Evolutionary conservation across 306 rosid genomes (phyloP).

Genomic region (Cyclanthera cordifolia): DNA sequence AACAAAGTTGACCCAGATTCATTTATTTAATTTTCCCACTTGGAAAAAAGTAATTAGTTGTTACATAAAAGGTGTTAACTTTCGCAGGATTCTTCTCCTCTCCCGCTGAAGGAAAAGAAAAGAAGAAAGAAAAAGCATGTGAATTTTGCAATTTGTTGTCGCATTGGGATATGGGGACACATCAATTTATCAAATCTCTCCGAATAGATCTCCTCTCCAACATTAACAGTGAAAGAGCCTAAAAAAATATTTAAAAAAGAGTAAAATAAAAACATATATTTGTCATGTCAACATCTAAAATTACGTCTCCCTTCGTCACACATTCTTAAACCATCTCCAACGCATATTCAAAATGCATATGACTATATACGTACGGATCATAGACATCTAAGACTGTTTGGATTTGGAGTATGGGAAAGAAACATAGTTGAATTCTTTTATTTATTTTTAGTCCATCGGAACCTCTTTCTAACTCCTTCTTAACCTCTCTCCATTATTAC

Average conservation of each 20-base stretch:
- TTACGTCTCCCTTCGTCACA: not conserved
- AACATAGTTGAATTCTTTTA: no score
- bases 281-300: not conserved
- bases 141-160: not conserved
- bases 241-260: not conserved
- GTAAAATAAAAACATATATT: not conserved
- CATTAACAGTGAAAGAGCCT: not conserved
- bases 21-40: not conserved
- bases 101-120: not conserved
- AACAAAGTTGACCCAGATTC: not conserved
- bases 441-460: no score
- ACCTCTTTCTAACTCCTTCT: no score
- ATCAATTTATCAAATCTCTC: constrained; percentile 1
- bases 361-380: not conserved
- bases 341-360: not conserved
- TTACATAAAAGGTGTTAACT: not conserved
- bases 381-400: not conserved
- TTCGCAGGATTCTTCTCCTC: not conserved
- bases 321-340: not conserved
- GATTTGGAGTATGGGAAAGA: no score
- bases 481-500: no score
- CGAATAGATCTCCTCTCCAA: not conserved
- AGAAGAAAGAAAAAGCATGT: not conserved
- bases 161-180: constrained; percentile 5
- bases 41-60: not conserved